Evolutionary conservation across 495 filamentous ascomycete species (phyloP), one percentile per base, ranked within the genome.

Genomic region (Penicillium goetzii): DNA sequence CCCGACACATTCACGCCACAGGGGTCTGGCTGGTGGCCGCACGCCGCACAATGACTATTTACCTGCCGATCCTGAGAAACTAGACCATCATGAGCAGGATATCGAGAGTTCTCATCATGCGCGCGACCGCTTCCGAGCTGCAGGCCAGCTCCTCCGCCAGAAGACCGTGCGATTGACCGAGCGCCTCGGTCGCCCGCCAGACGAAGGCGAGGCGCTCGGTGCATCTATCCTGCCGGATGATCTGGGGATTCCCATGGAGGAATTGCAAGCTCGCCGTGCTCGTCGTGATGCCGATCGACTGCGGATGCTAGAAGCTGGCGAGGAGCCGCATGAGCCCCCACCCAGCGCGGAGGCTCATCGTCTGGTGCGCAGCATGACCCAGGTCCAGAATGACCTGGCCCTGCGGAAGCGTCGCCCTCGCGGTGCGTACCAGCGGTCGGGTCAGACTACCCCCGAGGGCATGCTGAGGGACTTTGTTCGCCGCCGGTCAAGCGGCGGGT

Each of bases 301-400:
- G 15, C 65, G 59, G 2, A 41, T 59, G 8, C 33, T 71, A 33
- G 68, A 74, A 30, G 63, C 28, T 0, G 70, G 72, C 10, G 67
- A 72, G n/a, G 41, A 68, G 15, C 56, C 64, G 8, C 41, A 51
- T 19, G 65, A 72, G 50, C 65, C 73, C 4, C 60, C 73, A 2
- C 68, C 76, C 9, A 76, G 74, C 43, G 70, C 77, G 0, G 79
- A 80, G 61, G 79, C 78, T 4, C 78, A 81, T 68, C 77, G 78
- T 36, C 72, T 79, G 4, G 77, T 81, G 34, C 79, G 77, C 56
- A 74, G 68, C n/a, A 74, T 78, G 62, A 78, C 75, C 47, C 67
- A 71, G 68, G 61, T 52, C 26, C 68, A 74, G 40, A 68, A 71
- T 9, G 56, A 72, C 12, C 25, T 36, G 6, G 52, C 52, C 21